phyloP scores from a whole-genome alignment of 2,329 filamentous ascomycete species.

The Coccinonectria pachysandricola region DNA sequence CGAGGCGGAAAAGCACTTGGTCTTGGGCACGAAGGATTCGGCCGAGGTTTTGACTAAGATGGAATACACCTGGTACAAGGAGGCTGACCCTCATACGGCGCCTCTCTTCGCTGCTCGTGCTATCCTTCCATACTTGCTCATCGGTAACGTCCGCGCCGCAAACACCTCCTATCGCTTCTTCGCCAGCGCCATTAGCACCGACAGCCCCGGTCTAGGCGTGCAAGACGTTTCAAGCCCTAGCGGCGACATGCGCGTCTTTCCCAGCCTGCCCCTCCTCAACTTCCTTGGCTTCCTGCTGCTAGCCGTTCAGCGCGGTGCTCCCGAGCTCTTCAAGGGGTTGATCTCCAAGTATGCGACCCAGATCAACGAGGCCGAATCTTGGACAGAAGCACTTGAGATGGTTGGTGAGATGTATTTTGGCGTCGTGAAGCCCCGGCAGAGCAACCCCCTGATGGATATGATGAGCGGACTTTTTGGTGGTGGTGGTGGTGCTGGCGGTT shows the following conservation, averaged over 20 bases:
- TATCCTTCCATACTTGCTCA: slow-evolving; percentile 80
- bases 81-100: slow-evolving; percentile 80
- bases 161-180: slow-evolving; percentile 67
- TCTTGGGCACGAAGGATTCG: slow-evolving; percentile 83
- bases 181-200: slow-evolving; percentile 28
- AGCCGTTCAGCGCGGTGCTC: slow-evolving; percentile 66
- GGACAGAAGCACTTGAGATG: slow-evolving; percentile 74
- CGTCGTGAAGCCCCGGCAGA: slow-evolving; percentile 78
- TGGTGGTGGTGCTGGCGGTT: slow-evolving; percentile 40
- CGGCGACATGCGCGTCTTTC: slow-evolving; percentile 73
- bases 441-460: slow-evolving; percentile 94
- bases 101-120: slow-evolving; percentile 77
- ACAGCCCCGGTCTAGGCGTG: slow-evolving; percentile 48
- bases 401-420: slow-evolving; percentile 96
- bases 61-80: slow-evolving; percentile 89
- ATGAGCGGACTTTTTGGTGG: slow-evolving; percentile 92
- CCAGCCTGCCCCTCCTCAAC: slow-evolving; percentile 86
- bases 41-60: slow-evolving; percentile 68
- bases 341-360: slow-evolving; percentile 70
- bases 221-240: slow-evolving; percentile 70
- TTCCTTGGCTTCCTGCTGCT: slow-evolving; percentile 80
- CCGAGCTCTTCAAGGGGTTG: slow-evolving; percentile 75
- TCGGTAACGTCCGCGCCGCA: slow-evolving; percentile 83
- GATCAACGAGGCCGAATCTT: slow-evolving; percentile 65
- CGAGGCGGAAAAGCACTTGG: slow-evolving; percentile 83